Evolutionary conservation across 345 rosid species (phyloP).

Genomic region (Eucalyptus cladocalyx): DNA sequence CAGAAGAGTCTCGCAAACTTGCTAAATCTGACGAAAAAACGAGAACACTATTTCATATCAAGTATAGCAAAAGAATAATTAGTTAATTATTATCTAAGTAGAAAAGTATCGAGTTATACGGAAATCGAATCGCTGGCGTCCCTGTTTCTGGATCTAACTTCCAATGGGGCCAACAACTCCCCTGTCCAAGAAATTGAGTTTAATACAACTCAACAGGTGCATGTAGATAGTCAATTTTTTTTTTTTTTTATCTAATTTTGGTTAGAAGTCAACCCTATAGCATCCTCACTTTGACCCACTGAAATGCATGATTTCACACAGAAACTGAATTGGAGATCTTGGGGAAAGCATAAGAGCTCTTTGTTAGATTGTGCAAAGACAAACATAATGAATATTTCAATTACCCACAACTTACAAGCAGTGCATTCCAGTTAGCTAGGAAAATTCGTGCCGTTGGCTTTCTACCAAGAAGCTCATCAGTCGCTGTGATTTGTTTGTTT

Average conservation of each 20-base stretch:
- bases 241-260: neutral
- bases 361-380: neutral
- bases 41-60: neutral
- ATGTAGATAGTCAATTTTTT: neutral
- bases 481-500: neutral
- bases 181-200: neutral
- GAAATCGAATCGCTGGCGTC: neutral
- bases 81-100: neutral
- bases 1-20: neutral
- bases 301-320: neutral
- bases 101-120: neutral
- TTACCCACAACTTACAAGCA: neutral
- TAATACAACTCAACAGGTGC: neutral
- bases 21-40: neutral
- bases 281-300: neutral
- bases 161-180: neutral
- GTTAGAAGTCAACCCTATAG: neutral
- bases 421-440: neutral
- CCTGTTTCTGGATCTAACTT: neutral
- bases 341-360: neutral
- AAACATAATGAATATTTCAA: neutral
- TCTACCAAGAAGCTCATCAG: neutral
- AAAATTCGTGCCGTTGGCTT: neutral
- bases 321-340: neutral
- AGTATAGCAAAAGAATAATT: neutral